phyloP scores from a whole-genome alignment of 2,329 filamentous ascomycete genomes.

The Sordariomycetes sp. region DNA sequence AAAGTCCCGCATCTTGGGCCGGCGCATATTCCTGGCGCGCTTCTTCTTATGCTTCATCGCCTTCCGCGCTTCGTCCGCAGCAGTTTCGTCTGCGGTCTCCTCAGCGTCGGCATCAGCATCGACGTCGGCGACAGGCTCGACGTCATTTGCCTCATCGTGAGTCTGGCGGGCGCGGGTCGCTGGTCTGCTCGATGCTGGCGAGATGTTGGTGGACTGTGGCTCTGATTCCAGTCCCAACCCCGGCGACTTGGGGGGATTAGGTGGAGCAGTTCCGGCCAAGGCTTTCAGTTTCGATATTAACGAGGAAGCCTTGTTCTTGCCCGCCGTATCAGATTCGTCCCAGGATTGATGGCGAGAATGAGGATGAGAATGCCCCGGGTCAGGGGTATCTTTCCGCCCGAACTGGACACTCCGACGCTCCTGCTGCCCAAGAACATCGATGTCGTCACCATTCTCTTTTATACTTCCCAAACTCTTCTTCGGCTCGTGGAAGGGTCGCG shows the following conservation, averaged over 20 bases:
- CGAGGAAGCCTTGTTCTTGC: constrained; percentile 47
- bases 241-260: constrained; percentile 26
- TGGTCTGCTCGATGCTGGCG: constrained; percentile 29
- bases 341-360: constrained; percentile 52
- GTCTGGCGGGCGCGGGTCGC: constrained; percentile 27
- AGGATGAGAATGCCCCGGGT: constrained; percentile 22
- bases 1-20: constrained; percentile 34
- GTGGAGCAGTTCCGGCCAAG: constrained; percentile 41
- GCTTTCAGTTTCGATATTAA: constrained; percentile 72
- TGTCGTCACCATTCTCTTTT: not conserved
- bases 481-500: not conserved
- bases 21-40: constrained; percentile 46
- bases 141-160: constrained; percentile 40
- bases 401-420: constrained; percentile 62
- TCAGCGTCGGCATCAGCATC: constrained; percentile 75
- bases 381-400: constrained; percentile 38
- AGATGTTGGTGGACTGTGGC: constrained; percentile 27
- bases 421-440: not conserved
- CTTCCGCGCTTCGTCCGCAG: constrained; percentile 27
- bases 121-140: constrained; percentile 63
- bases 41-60: constrained; percentile 42
- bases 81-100: constrained; percentile 71
- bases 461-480: not conserved
- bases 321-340: constrained; percentile 48
- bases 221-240: constrained; percentile 16